A percentile compares a stretch with the other conserved stretches of the same genome.
phyloP scores from a whole-genome alignment of 768 basidiomycete genomes.

The Collybia nuda region DNA sequence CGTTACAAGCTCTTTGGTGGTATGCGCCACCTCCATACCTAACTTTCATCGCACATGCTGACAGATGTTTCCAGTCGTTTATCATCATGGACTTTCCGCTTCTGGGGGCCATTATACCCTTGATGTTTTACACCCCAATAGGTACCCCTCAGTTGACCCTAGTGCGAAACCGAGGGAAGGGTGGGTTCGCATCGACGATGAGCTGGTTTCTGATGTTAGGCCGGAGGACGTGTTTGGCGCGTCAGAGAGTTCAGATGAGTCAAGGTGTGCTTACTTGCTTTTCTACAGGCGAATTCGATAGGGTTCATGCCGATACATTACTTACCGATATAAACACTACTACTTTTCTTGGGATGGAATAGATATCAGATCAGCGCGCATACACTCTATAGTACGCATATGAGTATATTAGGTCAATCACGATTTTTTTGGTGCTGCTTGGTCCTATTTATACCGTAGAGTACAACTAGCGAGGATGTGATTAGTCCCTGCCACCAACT shows the following conservation, averaged over 20 bases:
- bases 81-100: slow-evolving; percentile 91
- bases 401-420: no score
- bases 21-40: slow-evolving; percentile 27
- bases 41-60: neutral
- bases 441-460: no score
- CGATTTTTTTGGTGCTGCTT: no score
- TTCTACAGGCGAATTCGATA: slow-evolving; percentile 71
- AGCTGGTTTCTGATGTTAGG: slow-evolving; percentile 74
- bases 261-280: slow-evolving; percentile 80
- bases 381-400: no score
- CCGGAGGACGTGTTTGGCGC: slow-evolving; percentile 72
- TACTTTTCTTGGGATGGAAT: no score
- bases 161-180: slow-evolving; percentile 46
- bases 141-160: slow-evolving; percentile 35
- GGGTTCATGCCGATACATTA: neutral
- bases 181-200: slow-evolving; percentile 96
- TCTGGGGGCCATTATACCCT: slow-evolving; percentile 96
- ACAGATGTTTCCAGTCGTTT: slow-evolving; percentile 55
- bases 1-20: slow-evolving; percentile 86
- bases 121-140: slow-evolving; percentile 77
- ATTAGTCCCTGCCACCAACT: no score
- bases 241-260: slow-evolving; percentile 46
- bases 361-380: no score
- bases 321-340: no score
- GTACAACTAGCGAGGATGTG: no score